Evolutionary conservation across 208 protist species (phyloP).

Genomic region (Crithidia acanthocephali): DNA sequence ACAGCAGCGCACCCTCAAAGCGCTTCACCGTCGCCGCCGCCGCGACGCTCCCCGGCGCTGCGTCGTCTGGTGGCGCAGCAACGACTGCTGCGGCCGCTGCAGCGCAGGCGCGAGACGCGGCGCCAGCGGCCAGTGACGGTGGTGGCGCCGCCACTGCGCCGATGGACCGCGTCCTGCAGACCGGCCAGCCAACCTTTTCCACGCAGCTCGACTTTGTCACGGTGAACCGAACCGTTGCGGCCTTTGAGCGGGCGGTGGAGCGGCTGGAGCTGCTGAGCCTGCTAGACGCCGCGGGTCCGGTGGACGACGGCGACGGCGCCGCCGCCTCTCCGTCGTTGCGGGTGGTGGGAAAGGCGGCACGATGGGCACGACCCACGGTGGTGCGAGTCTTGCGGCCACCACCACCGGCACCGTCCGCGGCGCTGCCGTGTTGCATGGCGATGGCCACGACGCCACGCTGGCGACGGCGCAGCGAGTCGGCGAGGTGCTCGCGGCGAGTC

Average conservation of each 20-base stretch:
- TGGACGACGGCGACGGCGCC: slow-evolving; percentile 18
- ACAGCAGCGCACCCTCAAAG: background rate
- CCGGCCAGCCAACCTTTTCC: slow-evolving; percentile 48
- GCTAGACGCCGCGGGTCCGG: slow-evolving; percentile 58
- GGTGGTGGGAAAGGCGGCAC: too few relatives aligned
- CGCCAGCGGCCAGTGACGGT: slow-evolving; percentile 8
- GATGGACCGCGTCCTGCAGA: slow-evolving; percentile 37
- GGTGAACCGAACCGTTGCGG: slow-evolving; percentile 78
- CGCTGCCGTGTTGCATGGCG: slow-evolving; percentile 18
- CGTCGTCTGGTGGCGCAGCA: too few relatives aligned
- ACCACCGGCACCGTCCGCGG: slow-evolving; percentile 10
- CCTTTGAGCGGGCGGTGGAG: slow-evolving; percentile 88
- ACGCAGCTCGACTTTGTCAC: slow-evolving; percentile 65
- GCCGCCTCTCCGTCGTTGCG: background rate
- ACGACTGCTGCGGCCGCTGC: background rate
- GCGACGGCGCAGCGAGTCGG: slow-evolving; percentile 22
- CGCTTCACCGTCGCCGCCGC: background rate
- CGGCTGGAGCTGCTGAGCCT: slow-evolving; percentile 88
- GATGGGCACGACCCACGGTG: background rate
- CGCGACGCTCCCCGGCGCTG: background rate
- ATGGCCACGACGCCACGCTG: slow-evolving; percentile 5
- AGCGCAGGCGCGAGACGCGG: background rate
- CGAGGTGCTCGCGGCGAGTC: slow-evolving; percentile 34
- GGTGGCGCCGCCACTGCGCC: background rate
- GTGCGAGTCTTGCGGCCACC: background rate